Base-by-base conservation (phyloP, 2,329 filamentous ascomycete species). In the Verticillium albo-atrum region DNA sequence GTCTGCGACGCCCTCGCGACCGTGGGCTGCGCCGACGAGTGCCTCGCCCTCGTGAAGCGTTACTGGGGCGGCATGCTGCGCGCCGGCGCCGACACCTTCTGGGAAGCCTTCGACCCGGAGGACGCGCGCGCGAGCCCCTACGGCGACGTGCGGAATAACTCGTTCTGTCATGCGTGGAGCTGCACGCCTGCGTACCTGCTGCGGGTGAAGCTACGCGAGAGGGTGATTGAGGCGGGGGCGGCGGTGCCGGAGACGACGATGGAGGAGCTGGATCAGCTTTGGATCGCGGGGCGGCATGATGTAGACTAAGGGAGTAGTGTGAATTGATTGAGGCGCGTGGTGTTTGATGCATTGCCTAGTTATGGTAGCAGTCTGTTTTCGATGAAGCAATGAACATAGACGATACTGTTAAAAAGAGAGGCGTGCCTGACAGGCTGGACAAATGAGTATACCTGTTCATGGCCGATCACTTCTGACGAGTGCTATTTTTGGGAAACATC, bases 81-180 rank as follows among this genome's bases (percentile, higher is more conserved):
- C 20, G 68, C 67, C 27, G 71, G 70, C 1, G 70, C 69, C 6
- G 69, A 72, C 57, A 71, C 71, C 9, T 72, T 72, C 53, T 72
- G 70, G 70, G 71, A 71, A 56, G 69, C 64, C 54, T 73, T 67
- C 52, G 66, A 73, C 59, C 61, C 58, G 1, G 58, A 61, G 4
- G 65, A 72, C 60, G 63, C 67, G 2, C 63, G 59, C 56, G 64
- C 62, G 6, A 72, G 69, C 58, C 71, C 71, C 3, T 72, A 72
- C 56, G 68, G 67, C 3, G 71, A 72, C 61, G 67, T 64, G 17
- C 61, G 68, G 26, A 72, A 71, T 58, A 72, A 72, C 50, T 70
- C 67, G 28, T 72, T 71, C 61, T 72, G 70, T 30, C 69, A 72
- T 65, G 70, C 70, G 2, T 72, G 70, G 71, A 68, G 67, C 58